Evolutionary conservation across 2,329 filamentous ascomycete genomes (phyloP).

Genomic region (Aspergillus persii): DNA sequence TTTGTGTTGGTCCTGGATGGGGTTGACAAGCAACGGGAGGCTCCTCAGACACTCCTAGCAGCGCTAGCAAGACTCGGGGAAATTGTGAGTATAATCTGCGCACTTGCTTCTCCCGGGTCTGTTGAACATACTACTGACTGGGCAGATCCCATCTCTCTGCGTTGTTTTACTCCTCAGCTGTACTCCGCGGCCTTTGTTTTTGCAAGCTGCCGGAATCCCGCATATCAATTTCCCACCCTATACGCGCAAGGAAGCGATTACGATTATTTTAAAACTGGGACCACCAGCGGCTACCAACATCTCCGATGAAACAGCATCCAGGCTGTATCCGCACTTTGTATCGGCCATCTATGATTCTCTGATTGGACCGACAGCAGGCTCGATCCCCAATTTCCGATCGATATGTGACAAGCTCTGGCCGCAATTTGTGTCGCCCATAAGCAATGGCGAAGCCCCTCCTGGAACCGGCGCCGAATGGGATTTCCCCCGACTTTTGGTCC

Average conservation of each 20-base stretch:
- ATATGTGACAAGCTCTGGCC: slow-evolving; percentile 78
- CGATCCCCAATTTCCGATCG: slow-evolving; percentile 68
- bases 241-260: slow-evolving; percentile 72
- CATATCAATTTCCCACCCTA: slow-evolving; percentile 85
- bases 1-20: slow-evolving; percentile 86
- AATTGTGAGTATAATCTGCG: slow-evolving; percentile 54
- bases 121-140: background rate
- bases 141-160: slow-evolving; percentile 73
- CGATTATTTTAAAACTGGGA: slow-evolving; percentile 65
- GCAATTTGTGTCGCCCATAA: slow-evolving; percentile 74
- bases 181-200: slow-evolving; percentile 62
- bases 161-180: slow-evolving; percentile 74
- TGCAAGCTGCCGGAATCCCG: slow-evolving; percentile 68
- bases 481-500: slow-evolving; percentile 76
- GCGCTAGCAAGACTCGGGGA: slow-evolving; percentile 80
- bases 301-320: slow-evolving; percentile 27
- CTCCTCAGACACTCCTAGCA: slow-evolving; percentile 72
- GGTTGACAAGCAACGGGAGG: slow-evolving; percentile 80
- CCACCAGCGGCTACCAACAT: slow-evolving; percentile 37
- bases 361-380: slow-evolving; percentile 74
- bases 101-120: background rate
- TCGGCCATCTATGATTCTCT: slow-evolving; percentile 85
- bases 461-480: slow-evolving; percentile 61
- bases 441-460: slow-evolving; percentile 59
- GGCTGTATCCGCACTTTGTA: slow-evolving; percentile 65